Conservation (phyloP, 805 yeast genomes). For the Candida germanica region DNA sequence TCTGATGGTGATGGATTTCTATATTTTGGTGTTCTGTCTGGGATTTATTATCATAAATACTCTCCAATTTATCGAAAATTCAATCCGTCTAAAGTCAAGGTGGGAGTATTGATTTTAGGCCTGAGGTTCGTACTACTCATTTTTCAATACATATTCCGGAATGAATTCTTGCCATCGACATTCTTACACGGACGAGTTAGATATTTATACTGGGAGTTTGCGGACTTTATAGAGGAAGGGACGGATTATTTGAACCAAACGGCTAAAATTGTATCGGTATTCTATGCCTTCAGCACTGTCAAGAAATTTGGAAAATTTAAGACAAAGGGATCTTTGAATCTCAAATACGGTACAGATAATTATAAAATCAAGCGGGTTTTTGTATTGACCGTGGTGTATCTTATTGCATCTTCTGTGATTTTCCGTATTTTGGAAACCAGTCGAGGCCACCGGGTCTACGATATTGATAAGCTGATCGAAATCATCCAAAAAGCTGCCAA, state of each 20-base stretch:
- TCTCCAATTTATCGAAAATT: background rate
- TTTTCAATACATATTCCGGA: background rate
- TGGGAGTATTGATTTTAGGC: background rate
- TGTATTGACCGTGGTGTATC: background rate
- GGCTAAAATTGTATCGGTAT: background rate
- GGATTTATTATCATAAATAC: constrained; percentile 1
- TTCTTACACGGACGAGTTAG: too few relatives aligned
- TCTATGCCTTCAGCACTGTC: background rate
- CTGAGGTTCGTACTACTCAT: background rate
- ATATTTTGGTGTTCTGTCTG: constrained; percentile 2
- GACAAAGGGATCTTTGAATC: background rate
- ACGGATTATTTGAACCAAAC: background rate
- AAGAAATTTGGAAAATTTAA: background rate
- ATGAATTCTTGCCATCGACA: too few relatives aligned
- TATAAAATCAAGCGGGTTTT: background rate
- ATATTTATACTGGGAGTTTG: background rate
- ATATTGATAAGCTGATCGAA: too few relatives aligned
- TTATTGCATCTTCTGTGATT: too few relatives aligned
- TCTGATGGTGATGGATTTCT: background rate
- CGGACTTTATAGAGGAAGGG: background rate
- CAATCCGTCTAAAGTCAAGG: background rate
- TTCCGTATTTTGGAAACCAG: too few relatives aligned
- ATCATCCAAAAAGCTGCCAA: too few relatives aligned
- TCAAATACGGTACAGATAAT: background rate
- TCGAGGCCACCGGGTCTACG: too few relatives aligned